Evolutionary conservation across 768 basidiomycete species (phyloP).

Genomic region (Termitomyces sp.): DNA sequence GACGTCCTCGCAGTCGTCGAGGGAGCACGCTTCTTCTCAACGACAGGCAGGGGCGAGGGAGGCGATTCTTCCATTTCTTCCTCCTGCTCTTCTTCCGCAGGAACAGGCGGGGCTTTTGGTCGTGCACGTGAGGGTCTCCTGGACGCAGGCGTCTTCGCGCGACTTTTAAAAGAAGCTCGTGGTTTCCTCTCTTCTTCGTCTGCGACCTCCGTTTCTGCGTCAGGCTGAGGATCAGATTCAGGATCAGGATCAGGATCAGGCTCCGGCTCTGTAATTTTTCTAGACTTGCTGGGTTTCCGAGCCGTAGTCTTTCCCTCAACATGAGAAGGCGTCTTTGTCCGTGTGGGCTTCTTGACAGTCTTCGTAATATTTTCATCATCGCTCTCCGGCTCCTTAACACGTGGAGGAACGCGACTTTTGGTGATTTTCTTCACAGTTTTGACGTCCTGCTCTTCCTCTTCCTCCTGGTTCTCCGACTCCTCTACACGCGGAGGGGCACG

Average conservation of each 20-base stretch:
- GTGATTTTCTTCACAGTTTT: slow-evolving; percentile 5
- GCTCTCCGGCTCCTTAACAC: background rate
- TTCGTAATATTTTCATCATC: slow-evolving; percentile 3
- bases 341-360: slow-evolving; percentile 11
- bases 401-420: background rate
- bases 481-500: background rate
- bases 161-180: slow-evolving; percentile 7
- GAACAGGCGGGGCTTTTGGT: slow-evolving; percentile 10
- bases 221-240: background rate
- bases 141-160: slow-evolving; percentile 4
- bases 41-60: slow-evolving; percentile 3
- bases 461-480: slow-evolving; percentile 1
- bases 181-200: slow-evolving; percentile 5
- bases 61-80: slow-evolving; percentile 16
- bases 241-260: background rate
- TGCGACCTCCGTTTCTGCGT: slow-evolving; percentile 4
- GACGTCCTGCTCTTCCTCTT: background rate
- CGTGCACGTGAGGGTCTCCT: slow-evolving; percentile 18
- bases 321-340: slow-evolving; percentile 3
- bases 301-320: background rate
- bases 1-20: background rate
- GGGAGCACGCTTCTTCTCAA: background rate
- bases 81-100: slow-evolving; percentile 15
- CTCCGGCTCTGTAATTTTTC: slow-evolving; percentile 1
- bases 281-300: slow-evolving; percentile 7